phyloP scores from a whole-genome alignment of 192 early-diverging fungal species.

The Mortierella antarctica region DNA sequence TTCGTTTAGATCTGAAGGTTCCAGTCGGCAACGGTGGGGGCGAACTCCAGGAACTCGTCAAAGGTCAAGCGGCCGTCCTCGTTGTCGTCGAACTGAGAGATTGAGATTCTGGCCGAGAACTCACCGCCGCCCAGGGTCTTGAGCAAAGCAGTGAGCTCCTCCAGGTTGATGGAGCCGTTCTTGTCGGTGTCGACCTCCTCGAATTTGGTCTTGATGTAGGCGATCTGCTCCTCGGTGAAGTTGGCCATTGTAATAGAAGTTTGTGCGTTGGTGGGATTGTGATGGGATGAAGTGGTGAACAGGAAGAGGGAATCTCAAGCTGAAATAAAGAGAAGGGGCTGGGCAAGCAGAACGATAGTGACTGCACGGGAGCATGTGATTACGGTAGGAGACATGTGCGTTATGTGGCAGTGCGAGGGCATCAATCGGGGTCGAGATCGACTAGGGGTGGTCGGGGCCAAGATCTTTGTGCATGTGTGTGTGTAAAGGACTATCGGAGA shows the following conservation, averaged over 20 bases:
- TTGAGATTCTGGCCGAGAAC: slow-evolving; percentile 13
- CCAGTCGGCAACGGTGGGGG: slow-evolving; percentile 20
- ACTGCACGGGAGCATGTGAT: too few species aligned
- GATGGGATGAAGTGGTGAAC: background rate
- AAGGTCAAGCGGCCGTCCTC: slow-evolving; percentile 21
- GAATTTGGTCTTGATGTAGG: slow-evolving; percentile 22
- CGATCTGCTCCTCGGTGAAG: slow-evolving; percentile 15
- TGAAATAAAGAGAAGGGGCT: too few species aligned
- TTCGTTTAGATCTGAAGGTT: slow-evolving; percentile 1
- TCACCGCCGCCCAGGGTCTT: slow-evolving; percentile 17
- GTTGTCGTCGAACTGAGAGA: slow-evolving; percentile 11
- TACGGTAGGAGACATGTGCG: too few species aligned
- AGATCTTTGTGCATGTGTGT: too few species aligned
- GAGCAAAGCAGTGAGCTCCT: slow-evolving; percentile 12
- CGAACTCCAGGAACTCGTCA: slow-evolving; percentile 22
- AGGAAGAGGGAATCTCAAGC: too few species aligned
- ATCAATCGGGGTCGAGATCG: too few species aligned
- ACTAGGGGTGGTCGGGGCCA: too few species aligned
- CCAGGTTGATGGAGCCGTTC: slow-evolving; percentile 11
- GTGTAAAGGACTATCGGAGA: too few species aligned
- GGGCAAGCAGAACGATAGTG: too few species aligned
- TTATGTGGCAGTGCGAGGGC: too few species aligned
- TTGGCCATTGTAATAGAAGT: slow-evolving; percentile 8
- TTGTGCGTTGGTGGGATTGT: slow-evolving; percentile 1
- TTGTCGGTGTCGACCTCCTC: slow-evolving; percentile 21